Base-by-base conservation (phyloP, 2,329 filamentous ascomycete species). In the Furcasterigmium sp. region DNA sequence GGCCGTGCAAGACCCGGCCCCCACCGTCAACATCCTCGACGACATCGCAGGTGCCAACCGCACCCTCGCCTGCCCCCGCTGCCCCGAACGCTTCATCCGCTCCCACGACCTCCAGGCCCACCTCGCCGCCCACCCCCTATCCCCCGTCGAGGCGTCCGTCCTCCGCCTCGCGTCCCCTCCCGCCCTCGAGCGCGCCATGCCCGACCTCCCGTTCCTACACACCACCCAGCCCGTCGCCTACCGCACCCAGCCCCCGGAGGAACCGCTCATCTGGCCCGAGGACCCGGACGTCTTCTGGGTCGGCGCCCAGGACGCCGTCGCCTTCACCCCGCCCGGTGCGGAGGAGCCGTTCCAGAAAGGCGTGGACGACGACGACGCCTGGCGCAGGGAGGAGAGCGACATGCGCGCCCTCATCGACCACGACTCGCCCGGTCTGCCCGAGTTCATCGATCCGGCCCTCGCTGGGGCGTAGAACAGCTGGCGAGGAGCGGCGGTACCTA, bases 81-180 rank as follows among this genome's bases (percentile, higher is more conserved):
- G 76, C 46, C 44, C 51, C 7, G 59, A 67, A 26, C 65, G 62
- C 14, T 80, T 80, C 49, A 60, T 67, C 30, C 71, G 76, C 25
- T 67, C 72, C 44, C 65, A 70, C 46, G 76, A 80, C 42, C 62
- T 78, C 9, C 60, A 72, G 35, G 50, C 60, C 3, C 76, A 80
- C 51, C 42, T 75, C 3, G 57, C 60, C 34, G 52, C 56, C 43
- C 62, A 60, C 39, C 56, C 42, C 53, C 58, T 39, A 41, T 13
- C 23, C 21, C 42, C 45, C 29, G 39, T 50, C 34, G 49, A 51
- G 14, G 47, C 49, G 7, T 39, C 42, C 15, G 25, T 51, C 14
- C 23, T 49, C 35, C 38, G 45, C 28, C 14, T 51, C n/a, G 45
- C 52, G 39, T 51, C 54, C 15, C 45, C 51, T 10, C 50, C 51